Conservation (phyloP, 306 rosid genomes). For the Coriaria nepalensis region DNA sequence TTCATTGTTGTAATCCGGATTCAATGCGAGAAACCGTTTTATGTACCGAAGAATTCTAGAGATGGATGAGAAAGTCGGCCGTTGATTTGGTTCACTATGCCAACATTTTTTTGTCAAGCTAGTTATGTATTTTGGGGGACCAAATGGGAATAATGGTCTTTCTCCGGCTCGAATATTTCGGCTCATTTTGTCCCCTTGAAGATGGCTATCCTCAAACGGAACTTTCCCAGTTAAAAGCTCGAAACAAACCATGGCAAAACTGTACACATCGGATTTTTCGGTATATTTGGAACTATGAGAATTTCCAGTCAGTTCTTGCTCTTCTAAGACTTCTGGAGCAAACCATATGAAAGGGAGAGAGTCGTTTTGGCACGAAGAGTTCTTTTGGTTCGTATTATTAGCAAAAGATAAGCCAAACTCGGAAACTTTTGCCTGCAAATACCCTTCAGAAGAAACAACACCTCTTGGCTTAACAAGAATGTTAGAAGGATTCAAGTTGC, state of each 20-base stretch:
- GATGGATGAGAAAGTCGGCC: conserved; percentile 74
- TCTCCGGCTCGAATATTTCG: conserved; percentile 81
- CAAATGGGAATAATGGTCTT: conserved; percentile 68
- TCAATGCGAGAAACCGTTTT: conserved; percentile 50
- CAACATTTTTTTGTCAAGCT: conserved; percentile 80
- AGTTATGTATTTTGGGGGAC: conserved; percentile 48
- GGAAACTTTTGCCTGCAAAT: conserved; percentile 52
- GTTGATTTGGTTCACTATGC: conserved; percentile 64
- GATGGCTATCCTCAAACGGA: conserved; percentile 86
- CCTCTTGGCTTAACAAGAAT: conserved; percentile 63
- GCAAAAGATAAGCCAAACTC: conserved; percentile 51
- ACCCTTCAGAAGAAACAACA: conserved; percentile 42
- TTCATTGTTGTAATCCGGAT: conserved; percentile 46
- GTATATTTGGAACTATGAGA: conserved; percentile 29
- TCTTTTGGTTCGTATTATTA: conserved; percentile 27
- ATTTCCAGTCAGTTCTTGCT: conserved; percentile 44
- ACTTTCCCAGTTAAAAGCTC: conserved; percentile 83
- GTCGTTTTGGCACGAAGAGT: conserved; percentile 43
- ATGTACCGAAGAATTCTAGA: conserved; percentile 64
- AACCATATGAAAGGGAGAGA: conserved; percentile 55
- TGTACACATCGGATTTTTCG: conserved; percentile 78
- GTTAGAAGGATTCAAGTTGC: conserved; percentile 56
- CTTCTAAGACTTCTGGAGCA: conserved; percentile 86
- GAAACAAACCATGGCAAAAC: conserved; percentile 93
- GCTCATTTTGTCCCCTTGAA: conserved; percentile 89